These are phyloP conservation scores for Podospora conica DNA, from an alignment of 495 filamentous ascomycete genomes.

Conservation along the genomic window DNA sequence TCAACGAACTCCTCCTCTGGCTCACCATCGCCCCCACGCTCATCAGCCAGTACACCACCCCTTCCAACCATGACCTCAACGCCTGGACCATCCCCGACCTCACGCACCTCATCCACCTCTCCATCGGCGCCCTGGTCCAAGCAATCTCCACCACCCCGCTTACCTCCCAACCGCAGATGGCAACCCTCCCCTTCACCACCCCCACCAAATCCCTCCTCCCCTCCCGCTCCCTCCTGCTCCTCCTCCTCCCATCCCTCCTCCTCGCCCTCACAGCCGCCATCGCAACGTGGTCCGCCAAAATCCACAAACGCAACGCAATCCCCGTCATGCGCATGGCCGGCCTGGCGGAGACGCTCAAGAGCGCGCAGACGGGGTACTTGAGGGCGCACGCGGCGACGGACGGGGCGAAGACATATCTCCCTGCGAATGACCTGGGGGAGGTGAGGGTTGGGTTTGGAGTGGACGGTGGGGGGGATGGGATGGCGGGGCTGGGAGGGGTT, in stretches of 20 bases:
- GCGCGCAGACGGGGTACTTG: conserved; percentile 21
- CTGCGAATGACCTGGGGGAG: conserved; percentile 15
- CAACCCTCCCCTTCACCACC: conserved; percentile 7
- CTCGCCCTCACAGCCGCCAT: conserved; percentile 1
- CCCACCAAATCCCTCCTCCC: conserved; percentile 6
- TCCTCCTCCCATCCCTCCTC: conserved; percentile 18
- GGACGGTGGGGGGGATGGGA: conserved; percentile 10
- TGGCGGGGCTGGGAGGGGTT: conserved; percentile 16
- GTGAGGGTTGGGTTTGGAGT: conserved; percentile 20
- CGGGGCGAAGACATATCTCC: conserved; percentile 23
- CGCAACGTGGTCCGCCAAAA: conserved; percentile 5
- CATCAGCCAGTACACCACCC: conserved; percentile 13
- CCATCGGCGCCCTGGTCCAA: conserved; percentile 25
- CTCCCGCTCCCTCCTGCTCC: conserved; percentile 12
- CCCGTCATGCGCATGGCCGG: conserved; percentile 23
- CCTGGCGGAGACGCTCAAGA: conserved; percentile 23
- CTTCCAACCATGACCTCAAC: conserved; percentile 10
- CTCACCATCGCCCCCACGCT: conserved; percentile 25
- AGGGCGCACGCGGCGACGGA: conserved; percentile 19
- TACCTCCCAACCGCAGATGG: conserved; percentile 9
- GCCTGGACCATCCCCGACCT: conserved; percentile 24
- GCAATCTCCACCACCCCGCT: conserved; percentile 8
- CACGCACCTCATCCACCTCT: conserved; percentile 19
- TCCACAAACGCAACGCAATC: conserved; percentile 12
- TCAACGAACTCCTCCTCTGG: conserved; percentile 31